Conservation (phyloP, 768 basidiomycete genomes). For the Brasilioporus rufonigricans region DNA sequence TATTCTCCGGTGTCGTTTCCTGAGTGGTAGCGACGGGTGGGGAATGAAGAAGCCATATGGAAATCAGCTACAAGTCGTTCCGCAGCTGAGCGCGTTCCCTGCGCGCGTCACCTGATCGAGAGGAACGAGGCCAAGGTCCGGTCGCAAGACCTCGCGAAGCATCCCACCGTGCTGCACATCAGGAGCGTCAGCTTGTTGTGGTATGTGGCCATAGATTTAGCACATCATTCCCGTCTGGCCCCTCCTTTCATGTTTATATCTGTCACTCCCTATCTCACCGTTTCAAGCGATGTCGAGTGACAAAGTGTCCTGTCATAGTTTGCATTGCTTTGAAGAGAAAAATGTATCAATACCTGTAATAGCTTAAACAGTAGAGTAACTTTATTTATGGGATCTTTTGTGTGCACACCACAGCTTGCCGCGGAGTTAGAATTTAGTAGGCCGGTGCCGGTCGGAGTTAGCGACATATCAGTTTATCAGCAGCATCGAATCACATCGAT, state of each 20-base stretch:
- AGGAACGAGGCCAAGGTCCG: conserved; percentile 13
- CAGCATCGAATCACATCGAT: conserved; percentile 54
- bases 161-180: background rate
- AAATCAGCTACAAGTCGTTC: conserved; percentile 20
- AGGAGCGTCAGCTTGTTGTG: conserved; percentile 2
- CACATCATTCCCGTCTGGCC: conserved; percentile 5
- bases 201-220: conserved; percentile 12
- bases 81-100: conserved; percentile 34
- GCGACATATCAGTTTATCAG: conserved; percentile 46
- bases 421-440: conserved; percentile 16
- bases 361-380: background rate
- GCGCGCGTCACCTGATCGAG: conserved; percentile 24
- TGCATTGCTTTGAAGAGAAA: conserved; percentile 1
- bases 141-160: conserved; percentile 1
- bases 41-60: conserved; percentile 35
- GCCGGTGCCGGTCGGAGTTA: conserved; percentile 41
- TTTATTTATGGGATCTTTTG: background rate
- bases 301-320: conserved; percentile 2
- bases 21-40: conserved; percentile 81
- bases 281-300: conserved; percentile 4
- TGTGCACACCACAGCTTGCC: background rate
- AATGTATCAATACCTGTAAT: conserved; percentile 12
- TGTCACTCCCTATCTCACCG: background rate
- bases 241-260: conserved; percentile 6
- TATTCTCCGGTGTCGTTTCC: conserved; percentile 76